Conservation (phyloP, 108 stramenopile species). For the Skeletonema marinoi region DNA sequence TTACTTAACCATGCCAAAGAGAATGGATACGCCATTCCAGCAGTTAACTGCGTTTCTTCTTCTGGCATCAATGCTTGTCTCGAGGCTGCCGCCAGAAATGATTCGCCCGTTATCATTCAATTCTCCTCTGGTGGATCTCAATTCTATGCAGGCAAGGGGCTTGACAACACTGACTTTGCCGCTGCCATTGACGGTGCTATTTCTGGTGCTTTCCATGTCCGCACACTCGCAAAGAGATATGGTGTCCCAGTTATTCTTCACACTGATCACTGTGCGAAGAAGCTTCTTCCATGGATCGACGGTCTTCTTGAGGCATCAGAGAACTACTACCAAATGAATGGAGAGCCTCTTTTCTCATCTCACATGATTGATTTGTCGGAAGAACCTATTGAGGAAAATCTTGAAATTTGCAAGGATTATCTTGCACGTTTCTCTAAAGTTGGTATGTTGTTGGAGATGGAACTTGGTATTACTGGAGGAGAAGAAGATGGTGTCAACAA, state of each 20-base stretch:
- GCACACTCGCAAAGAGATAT: slow-evolving; percentile 89
- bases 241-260: slow-evolving; percentile 93
- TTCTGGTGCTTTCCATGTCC: slow-evolving; percentile 88
- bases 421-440: slow-evolving; percentile 76
- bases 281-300: slow-evolving; percentile 93
- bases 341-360: slow-evolving; percentile 91
- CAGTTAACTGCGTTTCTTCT: slow-evolving; percentile 87
- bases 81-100: slow-evolving; percentile 81
- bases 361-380: slow-evolving; percentile 96
- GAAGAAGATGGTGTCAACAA: slow-evolving; percentile 95
- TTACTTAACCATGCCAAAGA: slow-evolving; percentile 77
- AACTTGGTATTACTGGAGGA: slow-evolving; percentile 93
- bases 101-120: slow-evolving; percentile 87
- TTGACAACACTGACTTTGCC: slow-evolving; percentile 75
- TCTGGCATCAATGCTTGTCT: slow-evolving; percentile 86
- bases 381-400: slow-evolving; percentile 90
- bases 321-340: slow-evolving; percentile 69
- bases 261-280: slow-evolving; percentile 92
- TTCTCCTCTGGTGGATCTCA: slow-evolving; percentile 79
- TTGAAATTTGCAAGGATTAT: slow-evolving; percentile 85
- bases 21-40: slow-evolving; percentile 87
- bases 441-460: slow-evolving; percentile 87
- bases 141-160: slow-evolving; percentile 90
- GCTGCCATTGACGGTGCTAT: slow-evolving; percentile 88
- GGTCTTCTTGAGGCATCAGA: slow-evolving; percentile 80